A percentile compares a stretch with the other conserved stretches of the same genome.
phyloP scores from a whole-genome alignment of 495 filamentous ascomycete genomes.

The Penicillium ochrochloron region DNA sequence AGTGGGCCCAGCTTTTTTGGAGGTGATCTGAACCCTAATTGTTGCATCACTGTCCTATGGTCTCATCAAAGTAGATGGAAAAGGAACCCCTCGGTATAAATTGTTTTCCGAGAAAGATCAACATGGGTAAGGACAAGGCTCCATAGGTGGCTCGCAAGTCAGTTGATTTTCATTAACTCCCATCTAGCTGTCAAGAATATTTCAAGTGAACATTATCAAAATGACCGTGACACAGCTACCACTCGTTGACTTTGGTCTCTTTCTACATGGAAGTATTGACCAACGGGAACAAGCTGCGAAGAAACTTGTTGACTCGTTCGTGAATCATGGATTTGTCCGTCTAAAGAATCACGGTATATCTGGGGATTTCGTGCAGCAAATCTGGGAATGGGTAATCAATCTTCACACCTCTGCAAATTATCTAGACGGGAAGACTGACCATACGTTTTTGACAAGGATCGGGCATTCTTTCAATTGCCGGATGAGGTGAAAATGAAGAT shows the following conservation, averaged over 20 bases:
- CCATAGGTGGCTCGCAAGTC: not conserved
- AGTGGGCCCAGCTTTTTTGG: not conserved
- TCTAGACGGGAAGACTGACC: not conserved
- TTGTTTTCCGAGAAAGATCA: not conserved
- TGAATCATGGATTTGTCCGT: not conserved
- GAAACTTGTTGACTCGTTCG: not conserved
- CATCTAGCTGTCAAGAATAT: not conserved
- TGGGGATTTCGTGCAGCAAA: not conserved
- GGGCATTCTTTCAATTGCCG: not conserved
- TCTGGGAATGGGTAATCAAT: not conserved
- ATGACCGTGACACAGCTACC: not conserved
- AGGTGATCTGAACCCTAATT: not conserved
- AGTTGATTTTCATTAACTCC: not conserved
- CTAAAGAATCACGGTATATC: not conserved
- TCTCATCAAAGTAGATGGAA: not conserved
- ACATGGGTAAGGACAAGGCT: not conserved
- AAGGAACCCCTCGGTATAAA: not conserved
- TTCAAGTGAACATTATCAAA: not conserved
- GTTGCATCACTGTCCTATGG: not conserved
- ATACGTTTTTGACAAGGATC: not conserved
- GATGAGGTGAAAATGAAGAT: conserved; percentile 1
- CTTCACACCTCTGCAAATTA: not conserved
- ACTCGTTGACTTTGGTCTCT: not conserved
- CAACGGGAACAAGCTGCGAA: not conserved
- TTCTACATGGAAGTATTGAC: not conserved